These are phyloP conservation scores for Pseudoscleropodium purum DNA, from an alignment of 225 moss, liverwort and hornwort genomes.

Conservation along the genomic window DNA sequence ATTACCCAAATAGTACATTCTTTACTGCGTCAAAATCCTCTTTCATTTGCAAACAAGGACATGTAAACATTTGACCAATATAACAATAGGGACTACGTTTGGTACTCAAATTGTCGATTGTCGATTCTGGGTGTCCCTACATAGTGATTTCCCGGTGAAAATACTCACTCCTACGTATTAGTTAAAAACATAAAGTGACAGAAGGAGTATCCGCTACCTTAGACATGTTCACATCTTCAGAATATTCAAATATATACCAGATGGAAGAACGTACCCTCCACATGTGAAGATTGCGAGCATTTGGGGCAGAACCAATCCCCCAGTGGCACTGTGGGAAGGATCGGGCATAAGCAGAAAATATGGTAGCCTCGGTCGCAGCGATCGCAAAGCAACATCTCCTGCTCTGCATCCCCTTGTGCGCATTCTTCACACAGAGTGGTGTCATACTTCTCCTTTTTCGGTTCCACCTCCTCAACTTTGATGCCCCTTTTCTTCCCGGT, in stretches of 20 bases:
- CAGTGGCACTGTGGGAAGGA: conserved; percentile 34
- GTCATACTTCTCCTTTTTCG: conserved; percentile 7
- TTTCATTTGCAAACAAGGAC: background rate
- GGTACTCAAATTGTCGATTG: background rate
- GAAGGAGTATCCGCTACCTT: background rate
- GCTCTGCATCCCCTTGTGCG: conserved; percentile 34
- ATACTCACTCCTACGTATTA: background rate
- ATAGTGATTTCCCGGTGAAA: background rate
- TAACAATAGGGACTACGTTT: background rate
- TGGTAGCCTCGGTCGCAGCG: conserved; percentile 64
- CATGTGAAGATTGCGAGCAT: conserved; percentile 26
- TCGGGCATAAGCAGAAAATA: conserved; percentile 55
- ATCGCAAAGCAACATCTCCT: conserved; percentile 70
- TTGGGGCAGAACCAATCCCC: conserved; percentile 71
- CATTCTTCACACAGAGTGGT: conserved; percentile 40
- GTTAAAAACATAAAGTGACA: background rate
- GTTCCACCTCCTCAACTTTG: background rate
- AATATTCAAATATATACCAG: background rate
- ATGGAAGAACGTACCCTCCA: conserved; percentile 25
- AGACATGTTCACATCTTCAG: background rate
- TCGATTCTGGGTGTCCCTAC: background rate
- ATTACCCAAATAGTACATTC: background rate
- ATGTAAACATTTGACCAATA: background rate
- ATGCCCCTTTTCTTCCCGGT: background rate
- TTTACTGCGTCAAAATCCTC: background rate